Evolutionary conservation across 805 yeast species (phyloP).

Genomic region (Candida sakaeoensis): DNA sequence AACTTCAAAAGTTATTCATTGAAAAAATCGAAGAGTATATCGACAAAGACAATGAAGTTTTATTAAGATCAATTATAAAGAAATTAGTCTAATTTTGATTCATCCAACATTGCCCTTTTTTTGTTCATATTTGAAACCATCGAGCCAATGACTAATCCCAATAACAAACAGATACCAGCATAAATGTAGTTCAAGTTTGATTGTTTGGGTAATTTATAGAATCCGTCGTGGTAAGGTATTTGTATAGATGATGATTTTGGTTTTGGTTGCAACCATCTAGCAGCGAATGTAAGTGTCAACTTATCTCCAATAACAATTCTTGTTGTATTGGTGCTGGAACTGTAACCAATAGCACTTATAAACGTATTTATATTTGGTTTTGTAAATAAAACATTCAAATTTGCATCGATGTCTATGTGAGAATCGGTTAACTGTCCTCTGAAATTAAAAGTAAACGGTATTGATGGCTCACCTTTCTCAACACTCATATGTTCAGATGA

Average conservation of each 20-base stretch:
- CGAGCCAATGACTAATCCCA: slow-evolving; percentile 1
- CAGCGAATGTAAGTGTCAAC: slow-evolving; percentile 53
- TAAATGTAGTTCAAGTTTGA: slow-evolving; percentile 1
- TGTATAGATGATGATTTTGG: slow-evolving; percentile 12
- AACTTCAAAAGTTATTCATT: slow-evolving; percentile 2
- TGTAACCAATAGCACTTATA: slow-evolving; percentile 54
- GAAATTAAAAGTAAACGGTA: slow-evolving; percentile 61
- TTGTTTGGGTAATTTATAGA: slow-evolving; percentile 31
- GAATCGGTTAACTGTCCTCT: slow-evolving; percentile 65
- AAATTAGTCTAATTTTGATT: slow-evolving; percentile 28
- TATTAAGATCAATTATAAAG: slow-evolving; percentile 38
- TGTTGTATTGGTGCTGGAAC: slow-evolving; percentile 58
- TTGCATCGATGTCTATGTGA: slow-evolving; percentile 63
- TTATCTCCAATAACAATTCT: slow-evolving; percentile 64
- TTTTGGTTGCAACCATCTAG: slow-evolving; percentile 49
- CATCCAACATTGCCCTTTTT: slow-evolving; percentile 11
- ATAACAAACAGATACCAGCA: slow-evolving; percentile 1
- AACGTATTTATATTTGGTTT: slow-evolving; percentile 40
- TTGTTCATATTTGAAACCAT: slow-evolving; percentile 5
- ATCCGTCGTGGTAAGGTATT: slow-evolving; percentile 38
- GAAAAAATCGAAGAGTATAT: slow-evolving; percentile 16
- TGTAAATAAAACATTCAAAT: slow-evolving; percentile 49
- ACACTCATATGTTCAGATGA: slow-evolving; percentile 40
- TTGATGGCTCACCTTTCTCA: slow-evolving; percentile 40
- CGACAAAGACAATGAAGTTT: slow-evolving; percentile 15